Base-by-base conservation (phyloP, 1,139 yeast species). In the Kluyveromyces sp. region DNA sequence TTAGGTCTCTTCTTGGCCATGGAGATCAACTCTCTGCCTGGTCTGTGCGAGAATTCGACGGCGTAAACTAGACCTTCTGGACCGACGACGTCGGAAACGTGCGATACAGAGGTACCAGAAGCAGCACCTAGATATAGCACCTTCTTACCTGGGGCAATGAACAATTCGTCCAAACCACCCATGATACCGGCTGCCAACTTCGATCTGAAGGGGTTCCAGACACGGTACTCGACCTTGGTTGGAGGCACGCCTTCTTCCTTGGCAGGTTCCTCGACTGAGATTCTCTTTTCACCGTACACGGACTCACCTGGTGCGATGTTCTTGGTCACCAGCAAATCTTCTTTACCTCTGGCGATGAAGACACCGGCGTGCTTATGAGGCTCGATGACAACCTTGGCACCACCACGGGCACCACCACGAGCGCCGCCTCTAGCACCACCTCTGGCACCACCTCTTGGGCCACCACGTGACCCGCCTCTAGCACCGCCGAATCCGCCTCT, bases 1-100 rank as follows among this genome's bases (percentile, higher is more conserved):
- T 92, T 92, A 55, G 98, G 97, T 80, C 98, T 86, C 94, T 92
- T 92, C 80, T 92, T 92, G 67, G 98, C 98, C 98, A 92, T 92
- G 64, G 95, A 87, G 65, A 94, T 89, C 71, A 92, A 80, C 71
- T 92, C 98, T 78, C 98, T 85, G 68, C 98, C 98, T 62, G 97
- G 95, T 78, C 98, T 84, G 78, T 92, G 98, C 52, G 97, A 88
- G 75, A 92, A 92, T 73, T 92, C 98, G 59, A 92, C 98, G 47
- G 98, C 98, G 68, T 92, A 94, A 48, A 92, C 98, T 63, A 87
- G 75, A 68, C 98, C 98, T 73, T 88, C 96, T 67, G 98, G 97
- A 53, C 98, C 98, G 56, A 92, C 98, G 56, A 92, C 83, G 69
- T 92, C 98, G 55, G 98, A 77, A 65, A 92, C 98, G 71, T 94